Conservation (phyloP, 2,329 filamentous ascomycete genomes). For the Fusarium sp. region DNA sequence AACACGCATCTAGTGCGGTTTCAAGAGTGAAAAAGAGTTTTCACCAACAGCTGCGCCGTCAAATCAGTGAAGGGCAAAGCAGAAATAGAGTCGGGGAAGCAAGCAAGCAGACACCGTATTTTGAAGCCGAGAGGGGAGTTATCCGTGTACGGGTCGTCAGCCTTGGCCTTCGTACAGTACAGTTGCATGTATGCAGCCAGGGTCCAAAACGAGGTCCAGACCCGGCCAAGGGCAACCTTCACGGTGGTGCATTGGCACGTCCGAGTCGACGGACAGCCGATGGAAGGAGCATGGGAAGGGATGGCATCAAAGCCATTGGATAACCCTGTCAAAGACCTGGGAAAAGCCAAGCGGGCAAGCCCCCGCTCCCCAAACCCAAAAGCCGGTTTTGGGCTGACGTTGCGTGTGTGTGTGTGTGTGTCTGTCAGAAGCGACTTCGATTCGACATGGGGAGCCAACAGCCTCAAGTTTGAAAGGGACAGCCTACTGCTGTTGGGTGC, state of each 20-base stretch:
- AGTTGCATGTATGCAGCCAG: constrained; percentile 28
- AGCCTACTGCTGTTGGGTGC: not conserved
- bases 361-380: constrained; percentile 13
- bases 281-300: not conserved
- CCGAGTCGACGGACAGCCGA: not conserved
- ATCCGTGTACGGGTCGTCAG: not conserved
- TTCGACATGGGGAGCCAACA: too few species aligned
- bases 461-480: not conserved
- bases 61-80: not conserved
- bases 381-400: constrained; percentile 35
- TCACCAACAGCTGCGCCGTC: not conserved
- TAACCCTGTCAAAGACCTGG: constrained; percentile 17
- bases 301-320: constrained; percentile 21
- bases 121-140: not conserved
- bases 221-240: constrained; percentile 23
- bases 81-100: not conserved
- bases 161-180: constrained; percentile 24
- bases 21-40: constrained; percentile 14
- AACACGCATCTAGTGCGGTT: not conserved
- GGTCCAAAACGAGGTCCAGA: constrained; percentile 37
- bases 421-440: not conserved
- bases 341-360: constrained; percentile 7
- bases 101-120: not conserved
- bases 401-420: not conserved
- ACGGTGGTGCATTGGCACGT: not conserved